Conservation (phyloP, 106 monocot genomes). For the Platanthera guangdongensis region DNA sequence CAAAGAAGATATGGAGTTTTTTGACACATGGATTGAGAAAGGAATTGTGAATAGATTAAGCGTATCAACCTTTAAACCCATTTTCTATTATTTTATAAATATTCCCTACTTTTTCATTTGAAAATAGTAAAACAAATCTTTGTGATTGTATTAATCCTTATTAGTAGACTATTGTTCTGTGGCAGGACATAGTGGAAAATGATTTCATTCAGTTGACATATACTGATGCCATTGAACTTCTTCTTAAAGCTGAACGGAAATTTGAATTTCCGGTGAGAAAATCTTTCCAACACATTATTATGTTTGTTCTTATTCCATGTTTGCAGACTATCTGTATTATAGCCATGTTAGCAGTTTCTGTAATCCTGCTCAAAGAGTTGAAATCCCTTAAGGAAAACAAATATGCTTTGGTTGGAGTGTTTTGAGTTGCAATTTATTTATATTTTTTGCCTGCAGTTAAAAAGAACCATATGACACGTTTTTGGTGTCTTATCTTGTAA, state of each 20-base stretch:
- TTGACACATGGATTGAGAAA: constrained; percentile 96
- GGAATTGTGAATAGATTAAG: constrained; percentile 77
- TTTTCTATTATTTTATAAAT: background rate
- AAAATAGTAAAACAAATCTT: background rate
- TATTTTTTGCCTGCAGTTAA: background rate
- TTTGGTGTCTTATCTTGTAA: background rate
- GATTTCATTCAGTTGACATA: constrained; percentile 90
- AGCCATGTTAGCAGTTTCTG: constrained; percentile 1
- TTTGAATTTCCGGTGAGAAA: constrained; percentile 89
- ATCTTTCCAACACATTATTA: background rate
- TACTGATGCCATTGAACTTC: constrained; percentile 79
- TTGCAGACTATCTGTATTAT: background rate
- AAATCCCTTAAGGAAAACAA: background rate
- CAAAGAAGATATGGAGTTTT: constrained; percentile 98
- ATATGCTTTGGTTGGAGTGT: background rate
- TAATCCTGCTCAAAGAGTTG: background rate
- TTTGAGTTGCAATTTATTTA: background rate
- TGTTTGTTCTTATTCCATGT: background rate
- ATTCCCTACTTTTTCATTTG: background rate
- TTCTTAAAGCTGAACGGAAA: constrained; percentile 73
- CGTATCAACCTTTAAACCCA: constrained; percentile 21
- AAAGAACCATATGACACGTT: background rate
- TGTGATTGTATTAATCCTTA: background rate
- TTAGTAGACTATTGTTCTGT: constrained; percentile 7
- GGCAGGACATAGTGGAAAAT: constrained; percentile 85